Percentiles rank a stretch among this genome's conserved stretches.
These are phyloP conservation scores for Amanita exitialis DNA, from an alignment of 768 basidiomycete species.

Conservation along the genomic window DNA sequence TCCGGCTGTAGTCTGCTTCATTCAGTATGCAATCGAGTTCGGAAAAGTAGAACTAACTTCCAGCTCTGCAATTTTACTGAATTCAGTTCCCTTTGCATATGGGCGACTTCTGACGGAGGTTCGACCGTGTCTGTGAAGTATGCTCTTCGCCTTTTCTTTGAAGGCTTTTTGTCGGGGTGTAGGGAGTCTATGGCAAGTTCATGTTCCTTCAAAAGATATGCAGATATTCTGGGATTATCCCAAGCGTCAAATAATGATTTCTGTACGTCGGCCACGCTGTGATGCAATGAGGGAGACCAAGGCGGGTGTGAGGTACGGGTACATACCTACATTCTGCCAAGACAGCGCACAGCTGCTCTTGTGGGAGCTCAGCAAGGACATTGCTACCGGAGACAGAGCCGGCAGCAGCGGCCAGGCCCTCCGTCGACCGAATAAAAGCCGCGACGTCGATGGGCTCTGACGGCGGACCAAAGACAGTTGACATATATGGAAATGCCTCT, in stretches of 20 bases:
- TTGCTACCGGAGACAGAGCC: neutral
- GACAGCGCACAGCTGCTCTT: constrained; percentile 11
- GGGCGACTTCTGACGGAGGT: constrained; percentile 34
- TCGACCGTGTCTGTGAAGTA: constrained; percentile 25
- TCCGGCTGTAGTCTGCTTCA: constrained; percentile 35
- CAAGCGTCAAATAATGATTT: constrained; percentile 34
- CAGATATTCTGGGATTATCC: constrained; percentile 46
- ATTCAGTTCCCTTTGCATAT: constrained; percentile 43
- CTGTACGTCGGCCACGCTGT: constrained; percentile 45
- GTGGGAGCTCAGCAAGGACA: neutral
- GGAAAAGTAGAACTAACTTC: constrained; percentile 33
- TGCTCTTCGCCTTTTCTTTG: constrained; percentile 22
- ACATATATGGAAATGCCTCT: constrained; percentile 15
- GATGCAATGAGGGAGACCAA: neutral
- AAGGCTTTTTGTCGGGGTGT: constrained; percentile 18
- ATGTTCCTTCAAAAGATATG: constrained; percentile 44
- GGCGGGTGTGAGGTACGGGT: neutral
- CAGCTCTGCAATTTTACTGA: constrained; percentile 44
- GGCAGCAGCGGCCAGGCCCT: constrained; percentile 7
- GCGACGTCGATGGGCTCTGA: constrained; percentile 43
- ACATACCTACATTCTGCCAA: constrained; percentile 34
- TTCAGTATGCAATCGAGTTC: neutral
- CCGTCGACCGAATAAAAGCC: constrained; percentile 30
- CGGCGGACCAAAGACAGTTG: constrained; percentile 55
- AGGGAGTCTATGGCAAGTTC: constrained; percentile 31